Percentiles rank a stretch among this genome's conserved stretches.
phyloP scores from a whole-genome alignment of 73 alveolate genomes.

The Stentor roeselii region DNA sequence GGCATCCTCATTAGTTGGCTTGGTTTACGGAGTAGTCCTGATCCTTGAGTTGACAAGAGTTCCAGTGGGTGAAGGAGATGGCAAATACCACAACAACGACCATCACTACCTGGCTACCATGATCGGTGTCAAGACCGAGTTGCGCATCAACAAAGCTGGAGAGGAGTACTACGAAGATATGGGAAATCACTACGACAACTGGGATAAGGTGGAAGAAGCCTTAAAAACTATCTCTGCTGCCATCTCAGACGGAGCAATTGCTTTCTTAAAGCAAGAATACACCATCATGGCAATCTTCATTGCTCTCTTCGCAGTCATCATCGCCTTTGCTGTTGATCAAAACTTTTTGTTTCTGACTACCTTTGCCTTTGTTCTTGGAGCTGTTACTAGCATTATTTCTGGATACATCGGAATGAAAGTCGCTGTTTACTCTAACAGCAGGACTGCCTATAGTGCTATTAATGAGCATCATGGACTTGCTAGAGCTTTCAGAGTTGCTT shows the following conservation, averaged over 20 bases:
- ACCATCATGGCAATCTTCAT: conserved; percentile 52
- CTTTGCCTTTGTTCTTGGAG: conserved; percentile 77
- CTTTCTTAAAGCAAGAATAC: conserved; percentile 73
- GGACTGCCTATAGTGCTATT: conserved; percentile 58
- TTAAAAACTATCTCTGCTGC: conserved; percentile 5
- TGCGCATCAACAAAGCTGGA: background rate
- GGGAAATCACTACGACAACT: conserved; percentile 1
- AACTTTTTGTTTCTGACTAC: conserved; percentile 50
- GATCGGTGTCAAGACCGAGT: conserved; percentile 3
- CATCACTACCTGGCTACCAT: background rate
- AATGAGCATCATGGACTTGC: conserved; percentile 48
- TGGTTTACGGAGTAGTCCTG: background rate
- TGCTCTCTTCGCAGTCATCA: conserved; percentile 42
- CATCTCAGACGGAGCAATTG: conserved; percentile 65
- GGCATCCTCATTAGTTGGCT: conserved; percentile 21
- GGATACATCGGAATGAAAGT: conserved; percentile 91
- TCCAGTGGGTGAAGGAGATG: conserved; percentile 27
- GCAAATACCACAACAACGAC: conserved; percentile 12
- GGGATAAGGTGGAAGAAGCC: conserved; percentile 11
- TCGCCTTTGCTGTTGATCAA: conserved; percentile 34
- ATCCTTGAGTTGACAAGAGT: conserved; percentile 2
- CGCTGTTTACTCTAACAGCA: conserved; percentile 71
- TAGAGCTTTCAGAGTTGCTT: conserved; percentile 69
- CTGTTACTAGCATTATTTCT: conserved; percentile 62
- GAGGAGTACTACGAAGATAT: conserved; percentile 23